Evolutionary conservation across 2,329 filamentous ascomycete species (phyloP).

Genomic region (Rachicladosporium sp.): DNA sequence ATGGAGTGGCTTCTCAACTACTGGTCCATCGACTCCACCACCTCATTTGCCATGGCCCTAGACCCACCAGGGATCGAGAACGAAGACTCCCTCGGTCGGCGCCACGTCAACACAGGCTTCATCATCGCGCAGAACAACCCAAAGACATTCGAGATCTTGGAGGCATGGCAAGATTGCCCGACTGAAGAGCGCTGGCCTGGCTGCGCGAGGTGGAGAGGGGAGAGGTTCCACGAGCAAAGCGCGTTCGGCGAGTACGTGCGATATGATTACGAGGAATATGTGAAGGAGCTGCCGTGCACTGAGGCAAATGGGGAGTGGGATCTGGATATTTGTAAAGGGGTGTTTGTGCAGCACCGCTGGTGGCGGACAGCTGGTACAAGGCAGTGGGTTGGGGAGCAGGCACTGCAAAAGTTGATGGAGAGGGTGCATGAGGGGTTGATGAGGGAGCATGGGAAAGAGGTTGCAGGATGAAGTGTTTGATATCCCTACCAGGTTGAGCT

Average conservation of each 20-base stretch:
- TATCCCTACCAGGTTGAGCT: too few relatives aligned
- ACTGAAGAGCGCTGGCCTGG: conserved; percentile 21
- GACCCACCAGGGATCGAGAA: conserved; percentile 22
- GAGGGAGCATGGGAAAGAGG: too few relatives aligned
- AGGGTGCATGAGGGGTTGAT: too few relatives aligned
- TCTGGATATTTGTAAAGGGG: too few relatives aligned
- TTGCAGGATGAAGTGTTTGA: too few relatives aligned
- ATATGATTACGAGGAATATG: conserved; percentile 20
- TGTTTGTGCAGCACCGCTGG: too few relatives aligned
- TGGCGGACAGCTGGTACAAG: too few relatives aligned
- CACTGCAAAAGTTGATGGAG: too few relatives aligned
- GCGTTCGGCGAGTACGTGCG: conserved; percentile 24
- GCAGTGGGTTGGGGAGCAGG: too few relatives aligned
- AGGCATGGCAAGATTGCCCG: conserved; percentile 22
- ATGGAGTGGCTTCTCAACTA: conserved; percentile 38
- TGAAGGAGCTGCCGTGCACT: conserved; percentile 24
- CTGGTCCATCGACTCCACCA: conserved; percentile 30
- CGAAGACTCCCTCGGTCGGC: neutral
- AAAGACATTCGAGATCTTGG: conserved; percentile 19
- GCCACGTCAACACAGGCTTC: conserved; percentile 29
- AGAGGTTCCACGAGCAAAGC: conserved; percentile 23
- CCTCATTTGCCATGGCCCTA: conserved; percentile 34
- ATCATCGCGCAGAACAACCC: conserved; percentile 30
- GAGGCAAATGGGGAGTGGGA: conserved; percentile 19
- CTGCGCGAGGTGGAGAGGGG: conserved; percentile 5